Evolutionary conservation across 805 yeast genomes (phyloP), one percentile per base, ranked within the genome.

Genomic region (Wickerhamomyces ciferrii): DNA sequence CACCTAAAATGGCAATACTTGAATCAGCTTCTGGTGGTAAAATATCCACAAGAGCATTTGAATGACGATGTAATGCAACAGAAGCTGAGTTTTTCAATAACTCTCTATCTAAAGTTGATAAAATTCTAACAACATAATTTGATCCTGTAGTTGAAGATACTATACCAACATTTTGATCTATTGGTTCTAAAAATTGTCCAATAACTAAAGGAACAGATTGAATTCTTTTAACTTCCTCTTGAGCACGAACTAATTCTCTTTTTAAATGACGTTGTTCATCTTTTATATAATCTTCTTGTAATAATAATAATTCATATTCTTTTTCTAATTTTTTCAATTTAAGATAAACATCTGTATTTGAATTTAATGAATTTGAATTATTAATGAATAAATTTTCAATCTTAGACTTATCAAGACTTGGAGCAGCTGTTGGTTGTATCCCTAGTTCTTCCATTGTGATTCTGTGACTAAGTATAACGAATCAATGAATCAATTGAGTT

Each of bases 21-120:
- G 97, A 90, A 62, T 94, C 99, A 0, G 98, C 97, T 74, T 94
- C 99, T 25, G 99, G 99, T 24, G 99, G 99, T 61, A 94, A 72
- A 47, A 95, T 94, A 66, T 94, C 98, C 32, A 94, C 99, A 53
- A 94, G 74, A 2, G 99, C 97, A 64, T 95, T 95, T 13, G 98
- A 92, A 70, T 95, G 98, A 65, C 99, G 96, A 67, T 94, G 99
- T 54, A 94, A 75, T 1, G 99, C 99, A 29, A 94, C 99, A 14
- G 96, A 87, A 32, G 96, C 86, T 5, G 96, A 86, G 14, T 98
- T 91, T 67, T 94, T 94, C 61, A 94, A 79, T 54, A 92, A 75
- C 68, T 95, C 99, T 51, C 98, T 78, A 62, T 94, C 99, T 53
- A 94, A 75, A 0, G 99, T 95, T 8, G 97, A 89, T 52, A 94